Evolutionary conservation across 2,329 filamentous ascomycete species (phyloP).

Genomic region (Raffaelea deltoideospora): DNA sequence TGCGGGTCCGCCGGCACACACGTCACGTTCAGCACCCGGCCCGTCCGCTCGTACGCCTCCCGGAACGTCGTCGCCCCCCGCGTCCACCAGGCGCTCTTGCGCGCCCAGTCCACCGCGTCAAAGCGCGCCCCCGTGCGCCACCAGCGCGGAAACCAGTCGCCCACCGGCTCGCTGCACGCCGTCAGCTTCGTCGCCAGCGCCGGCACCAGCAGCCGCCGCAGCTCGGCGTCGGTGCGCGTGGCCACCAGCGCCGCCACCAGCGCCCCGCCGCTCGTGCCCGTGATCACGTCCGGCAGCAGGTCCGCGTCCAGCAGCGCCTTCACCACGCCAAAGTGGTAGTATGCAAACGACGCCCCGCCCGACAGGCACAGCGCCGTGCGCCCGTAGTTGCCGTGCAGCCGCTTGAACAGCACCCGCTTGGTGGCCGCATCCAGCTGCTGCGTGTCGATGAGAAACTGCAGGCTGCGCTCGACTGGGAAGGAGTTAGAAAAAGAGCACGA

Average conservation of each 20-base stretch:
- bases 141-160: slow-evolving; percentile 70
- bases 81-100: slow-evolving; percentile 75
- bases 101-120: slow-evolving; percentile 84
- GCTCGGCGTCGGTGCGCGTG: slow-evolving; percentile 81
- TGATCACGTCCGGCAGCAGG: slow-evolving; percentile 83
- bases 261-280: slow-evolving; percentile 87
- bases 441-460: slow-evolving; percentile 55
- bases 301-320: slow-evolving; percentile 78
- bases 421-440: slow-evolving; percentile 52
- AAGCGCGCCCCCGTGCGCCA: slow-evolving; percentile 88
- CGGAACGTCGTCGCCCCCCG: slow-evolving; percentile 84
- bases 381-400: slow-evolving; percentile 79
- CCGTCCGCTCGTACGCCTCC: slow-evolving; percentile 87
- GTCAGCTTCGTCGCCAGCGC: slow-evolving; percentile 74
- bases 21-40: slow-evolving; percentile 85
- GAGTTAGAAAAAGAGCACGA: not conserved
- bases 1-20: slow-evolving; percentile 95
- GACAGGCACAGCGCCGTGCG: slow-evolving; percentile 86
- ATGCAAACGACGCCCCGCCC: slow-evolving; percentile 86
- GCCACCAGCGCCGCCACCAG: slow-evolving; percentile 76
- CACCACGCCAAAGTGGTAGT: slow-evolving; percentile 90
- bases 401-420: slow-evolving; percentile 73
- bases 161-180: slow-evolving; percentile 65
- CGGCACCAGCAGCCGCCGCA: slow-evolving; percentile 72
- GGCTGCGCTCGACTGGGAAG: slow-evolving; percentile 41